Evolutionary conservation across 192 early-diverging fungal species (phyloP).

Genomic region (Entomortierella lignicola): DNA sequence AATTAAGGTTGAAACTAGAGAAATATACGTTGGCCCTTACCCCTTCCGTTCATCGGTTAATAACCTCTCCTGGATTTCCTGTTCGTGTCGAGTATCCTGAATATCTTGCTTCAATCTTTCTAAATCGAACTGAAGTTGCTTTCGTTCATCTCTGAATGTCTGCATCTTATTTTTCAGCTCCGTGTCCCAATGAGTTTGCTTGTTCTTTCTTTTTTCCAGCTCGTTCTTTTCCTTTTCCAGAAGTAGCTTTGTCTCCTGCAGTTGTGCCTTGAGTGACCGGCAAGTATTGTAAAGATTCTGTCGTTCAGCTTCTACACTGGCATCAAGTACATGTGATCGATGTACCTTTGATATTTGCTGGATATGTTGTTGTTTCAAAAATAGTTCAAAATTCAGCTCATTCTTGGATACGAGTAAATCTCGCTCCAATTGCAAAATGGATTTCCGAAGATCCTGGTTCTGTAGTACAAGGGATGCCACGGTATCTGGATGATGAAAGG

Average conservation of each 20-base stretch:
- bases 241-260: slow-evolving; percentile 53
- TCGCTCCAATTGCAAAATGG: slow-evolving; percentile 58
- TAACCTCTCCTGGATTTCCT: slow-evolving; percentile 34
- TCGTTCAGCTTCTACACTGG: slow-evolving; percentile 63
- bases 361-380: slow-evolving; percentile 69
- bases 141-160: slow-evolving; percentile 60
- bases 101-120: slow-evolving; percentile 55
- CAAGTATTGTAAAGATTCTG: slow-evolving; percentile 65
- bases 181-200: slow-evolving; percentile 67
- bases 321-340: slow-evolving; percentile 67
- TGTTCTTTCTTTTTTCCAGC: slow-evolving; percentile 56
- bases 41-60: slow-evolving; percentile 46
- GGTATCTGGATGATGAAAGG: neutral
- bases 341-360: slow-evolving; percentile 70
- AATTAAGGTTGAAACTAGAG: too few species aligned
- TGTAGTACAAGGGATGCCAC: neutral
- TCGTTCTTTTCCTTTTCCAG: slow-evolving; percentile 63
- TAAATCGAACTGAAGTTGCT: slow-evolving; percentile 57
- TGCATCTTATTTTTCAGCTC: slow-evolving; percentile 61
- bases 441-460: slow-evolving; percentile 36
- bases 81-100: slow-evolving; percentile 47
- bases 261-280: slow-evolving; percentile 57
- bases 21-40: slow-evolving; percentile 11
- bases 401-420: slow-evolving; percentile 66
- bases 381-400: slow-evolving; percentile 71